These are phyloP conservation scores for Dactylonectria estremocensis DNA, from an alignment of 2,329 filamentous ascomycete species.

Conservation along the genomic window DNA sequence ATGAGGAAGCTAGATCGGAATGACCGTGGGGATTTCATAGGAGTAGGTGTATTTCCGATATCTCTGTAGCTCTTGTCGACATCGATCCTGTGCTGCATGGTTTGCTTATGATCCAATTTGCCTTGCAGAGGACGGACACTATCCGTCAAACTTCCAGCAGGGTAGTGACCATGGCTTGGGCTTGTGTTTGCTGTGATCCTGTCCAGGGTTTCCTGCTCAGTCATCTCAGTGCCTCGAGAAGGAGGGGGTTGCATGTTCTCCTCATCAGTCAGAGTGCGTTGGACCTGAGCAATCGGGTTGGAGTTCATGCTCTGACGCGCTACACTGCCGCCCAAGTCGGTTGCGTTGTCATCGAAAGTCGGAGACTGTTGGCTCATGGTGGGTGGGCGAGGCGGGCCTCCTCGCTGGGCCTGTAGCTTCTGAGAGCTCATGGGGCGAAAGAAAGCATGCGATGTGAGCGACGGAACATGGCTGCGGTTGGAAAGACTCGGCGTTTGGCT, in stretches of 20 bases:
- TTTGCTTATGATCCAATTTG: slow-evolving; percentile 48
- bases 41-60: slow-evolving; percentile 67
- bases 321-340: slow-evolving; percentile 60
- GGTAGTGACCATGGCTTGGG: slow-evolving; percentile 73
- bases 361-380: slow-evolving; percentile 57
- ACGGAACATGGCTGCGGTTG: slow-evolving; percentile 90
- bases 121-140: slow-evolving; percentile 84
- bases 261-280: slow-evolving; percentile 54
- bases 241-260: slow-evolving; percentile 72
- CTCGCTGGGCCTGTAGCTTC: slow-evolving; percentile 90
- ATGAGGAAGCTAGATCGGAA: slow-evolving; percentile 84
- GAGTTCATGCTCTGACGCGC: slow-evolving; percentile 72
- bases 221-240: slow-evolving; percentile 86
- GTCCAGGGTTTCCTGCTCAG: slow-evolving; percentile 80
- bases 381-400: slow-evolving; percentile 65
- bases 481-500: slow-evolving; percentile 71
- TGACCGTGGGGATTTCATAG: slow-evolving; percentile 80
- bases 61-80: slow-evolving; percentile 73
- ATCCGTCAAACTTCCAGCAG: slow-evolving; percentile 77
- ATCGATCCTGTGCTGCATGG: slow-evolving; percentile 66
- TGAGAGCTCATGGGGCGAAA: slow-evolving; percentile 98
- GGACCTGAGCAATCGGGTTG: slow-evolving; percentile 58
- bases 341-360: slow-evolving; percentile 59
- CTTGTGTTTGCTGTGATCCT: slow-evolving; percentile 82
- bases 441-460: slow-evolving; percentile 90